Base-by-base conservation (phyloP, 1,284 basidiomycete species). In the Apiotrichum gracile region DNA sequence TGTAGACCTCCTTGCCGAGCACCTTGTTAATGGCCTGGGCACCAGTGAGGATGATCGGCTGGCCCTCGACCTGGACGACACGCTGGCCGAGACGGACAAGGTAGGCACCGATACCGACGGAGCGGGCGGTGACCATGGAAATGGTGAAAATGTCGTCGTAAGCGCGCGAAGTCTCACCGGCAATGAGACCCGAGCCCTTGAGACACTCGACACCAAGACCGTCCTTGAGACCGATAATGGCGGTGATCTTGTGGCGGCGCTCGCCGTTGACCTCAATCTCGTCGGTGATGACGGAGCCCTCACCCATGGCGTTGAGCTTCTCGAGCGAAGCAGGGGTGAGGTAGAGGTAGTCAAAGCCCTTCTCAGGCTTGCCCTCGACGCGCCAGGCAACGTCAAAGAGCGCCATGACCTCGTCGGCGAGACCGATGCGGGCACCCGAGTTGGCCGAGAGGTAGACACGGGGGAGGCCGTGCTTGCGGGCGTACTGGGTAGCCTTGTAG, bases 71-170 rank as follows among this genome's bases (percentile, higher is more conserved):
- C 76, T 99, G 96, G 48, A 99, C 91, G 4, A 96, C 90, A 67
- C 96, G 87, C 78, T 98, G 90, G 66, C 96, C 96, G 38, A 98
- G 84, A 66, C 96, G 91, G 53, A 98, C 93, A 53, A 99, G 88
- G 77, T 99, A 98, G 35, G 96, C 96, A 70, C 96, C 96, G 67
- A 98, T 99, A 77, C 96, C 96, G 64, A 99, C 96, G 6, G 93
- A 97, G 52, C 96, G 90, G 63, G 93, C 96, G 40, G 93, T 97
- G 65, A 98, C 94, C 67, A 99, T 85, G 21, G 96, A 98, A 74
- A 97, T 93, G 48, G 96, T 99, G 81, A 99, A 99, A 74, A 98
- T 97, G 72, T 97, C 91, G 67, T 98, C 92, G 75, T 97, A 97
- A 0, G 96, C 96, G 40, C 96, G 85, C 44, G 93, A 96, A 0